phyloP scores from a whole-genome alignment of 176 grass and related monocot species.

The Zea luxurians region DNA sequence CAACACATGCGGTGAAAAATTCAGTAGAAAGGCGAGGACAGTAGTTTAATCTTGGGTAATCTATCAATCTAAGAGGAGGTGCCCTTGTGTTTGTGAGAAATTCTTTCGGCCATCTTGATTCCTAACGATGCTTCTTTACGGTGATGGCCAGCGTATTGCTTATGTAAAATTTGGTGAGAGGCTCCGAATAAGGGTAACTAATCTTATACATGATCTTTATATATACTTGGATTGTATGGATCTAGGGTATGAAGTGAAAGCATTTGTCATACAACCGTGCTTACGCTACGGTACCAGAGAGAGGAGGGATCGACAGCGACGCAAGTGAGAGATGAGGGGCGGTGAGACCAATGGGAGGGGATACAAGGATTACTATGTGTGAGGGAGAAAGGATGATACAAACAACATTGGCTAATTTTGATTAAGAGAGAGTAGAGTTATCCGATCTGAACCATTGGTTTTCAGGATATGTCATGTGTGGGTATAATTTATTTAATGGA shows the following conservation, averaged over 20 bases:
- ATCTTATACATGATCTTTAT: slow-evolving; percentile 19
- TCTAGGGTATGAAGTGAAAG: slow-evolving; percentile 1
- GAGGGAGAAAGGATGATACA: no score
- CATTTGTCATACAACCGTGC: neutral
- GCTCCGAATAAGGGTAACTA: slow-evolving; percentile 39
- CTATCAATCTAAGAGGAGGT: neutral
- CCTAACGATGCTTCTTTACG: slow-evolving; percentile 32
- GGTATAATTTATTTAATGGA: no score
- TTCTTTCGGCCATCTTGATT: slow-evolving; percentile 40
- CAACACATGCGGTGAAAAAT: slow-evolving; percentile 46
- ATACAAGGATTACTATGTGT: no score
- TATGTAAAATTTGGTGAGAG: slow-evolving; percentile 52
- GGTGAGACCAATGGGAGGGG: no score
- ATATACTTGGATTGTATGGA: slow-evolving; percentile 15
- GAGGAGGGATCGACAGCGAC: no score
- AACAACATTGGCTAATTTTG: no score
- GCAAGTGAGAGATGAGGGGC: no score
- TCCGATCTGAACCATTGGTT: no score
- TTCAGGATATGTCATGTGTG: no score
- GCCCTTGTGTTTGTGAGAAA: slow-evolving; percentile 36
- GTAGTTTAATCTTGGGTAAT: slow-evolving; percentile 24
- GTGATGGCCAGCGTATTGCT: slow-evolving; percentile 36
- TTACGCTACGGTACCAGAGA: no score
- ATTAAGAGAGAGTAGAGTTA: no score
- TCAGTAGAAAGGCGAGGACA: slow-evolving; percentile 9